A percentile compares a stretch with the other conserved stretches of the same genome.
Evolutionary conservation across 768 basidiomycete genomes (phyloP).

Genomic region (Leccinellum luteum): DNA sequence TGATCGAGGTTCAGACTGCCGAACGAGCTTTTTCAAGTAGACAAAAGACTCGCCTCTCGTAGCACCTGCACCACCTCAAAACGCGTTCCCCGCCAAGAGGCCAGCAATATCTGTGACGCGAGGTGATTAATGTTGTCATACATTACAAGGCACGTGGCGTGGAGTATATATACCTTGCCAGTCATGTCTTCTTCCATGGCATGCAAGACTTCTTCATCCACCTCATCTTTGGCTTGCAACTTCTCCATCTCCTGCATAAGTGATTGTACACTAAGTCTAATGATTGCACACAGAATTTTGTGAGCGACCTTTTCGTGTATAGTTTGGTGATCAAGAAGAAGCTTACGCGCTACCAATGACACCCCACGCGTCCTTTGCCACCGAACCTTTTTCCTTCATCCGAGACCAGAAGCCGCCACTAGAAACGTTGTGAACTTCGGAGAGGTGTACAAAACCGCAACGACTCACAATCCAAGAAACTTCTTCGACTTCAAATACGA

Average conservation of each 20-base stretch:
- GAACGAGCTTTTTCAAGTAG: constrained; percentile 3
- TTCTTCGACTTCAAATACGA: constrained; percentile 89
- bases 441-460: constrained; percentile 4
- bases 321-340: constrained; percentile 8
- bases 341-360: constrained; percentile 92
- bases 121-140: background rate
- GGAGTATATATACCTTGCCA: constrained; percentile 60
- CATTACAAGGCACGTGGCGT: background rate
- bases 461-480: constrained; percentile 81
- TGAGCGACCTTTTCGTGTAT: constrained; percentile 55
- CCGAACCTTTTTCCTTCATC: constrained; percentile 88
- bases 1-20: constrained; percentile 21
- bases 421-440: constrained; percentile 9
- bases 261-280: constrained; percentile 27
- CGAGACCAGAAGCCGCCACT: constrained; percentile 91
- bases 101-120: constrained; percentile 73
- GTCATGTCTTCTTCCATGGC: constrained; percentile 92
- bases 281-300: constrained; percentile 38
- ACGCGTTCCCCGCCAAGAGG: constrained; percentile 96
- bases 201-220: constrained; percentile 79
- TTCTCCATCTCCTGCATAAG: constrained; percentile 79
- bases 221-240: constrained; percentile 84
- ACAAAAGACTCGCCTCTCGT: constrained; percentile 48
- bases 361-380: constrained; percentile 96
- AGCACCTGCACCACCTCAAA: constrained; percentile 92